A percentile compares a stretch with the other conserved stretches of the same genome.
Conservation (phyloP, 2,329 filamentous ascomycete species). For the Aulographum hederae region DNA sequence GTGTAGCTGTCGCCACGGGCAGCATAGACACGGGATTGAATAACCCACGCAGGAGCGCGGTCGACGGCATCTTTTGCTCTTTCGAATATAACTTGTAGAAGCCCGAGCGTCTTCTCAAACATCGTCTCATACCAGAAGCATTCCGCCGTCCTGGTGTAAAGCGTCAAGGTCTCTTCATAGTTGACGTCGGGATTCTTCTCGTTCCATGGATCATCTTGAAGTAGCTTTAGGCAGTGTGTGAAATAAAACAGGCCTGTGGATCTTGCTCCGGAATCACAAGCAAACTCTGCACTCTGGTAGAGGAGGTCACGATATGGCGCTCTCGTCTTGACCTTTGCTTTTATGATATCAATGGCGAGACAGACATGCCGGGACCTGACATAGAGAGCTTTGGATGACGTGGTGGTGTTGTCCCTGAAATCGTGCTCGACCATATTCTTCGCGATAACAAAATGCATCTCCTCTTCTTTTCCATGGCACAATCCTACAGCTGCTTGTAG, state of each 20-base stretch:
- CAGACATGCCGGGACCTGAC: slow-evolving; percentile 68
- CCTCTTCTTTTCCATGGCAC: slow-evolving; percentile 33
- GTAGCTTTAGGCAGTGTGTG: slow-evolving; percentile 53
- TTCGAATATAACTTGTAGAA: slow-evolving; percentile 28
- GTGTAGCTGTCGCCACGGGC: slow-evolving; percentile 52
- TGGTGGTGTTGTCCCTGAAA: slow-evolving; percentile 36
- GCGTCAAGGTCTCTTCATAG: slow-evolving; percentile 69
- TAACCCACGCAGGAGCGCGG: slow-evolving; percentile 67
- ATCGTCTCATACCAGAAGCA: slow-evolving; percentile 66
- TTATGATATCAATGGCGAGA: slow-evolving; percentile 58
- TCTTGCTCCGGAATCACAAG: slow-evolving; percentile 66
- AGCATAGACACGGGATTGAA: slow-evolving; percentile 63
- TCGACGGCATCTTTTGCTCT: slow-evolving; percentile 40
- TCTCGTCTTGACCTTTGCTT: slow-evolving; percentile 39
- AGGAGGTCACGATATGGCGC: slow-evolving; percentile 56
- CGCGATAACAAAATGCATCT: slow-evolving; percentile 85
- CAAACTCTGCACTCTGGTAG: slow-evolving; percentile 58
- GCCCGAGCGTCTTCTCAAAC: slow-evolving; percentile 43
- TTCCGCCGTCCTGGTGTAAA: slow-evolving; percentile 65
- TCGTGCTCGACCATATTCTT: slow-evolving; percentile 61
- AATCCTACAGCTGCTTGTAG: slow-evolving; percentile 46
- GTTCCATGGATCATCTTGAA: slow-evolving; percentile 66
- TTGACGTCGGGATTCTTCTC: slow-evolving; percentile 51
- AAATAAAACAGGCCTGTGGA: slow-evolving; percentile 73
- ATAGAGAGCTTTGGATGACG: slow-evolving; percentile 35